phyloP scores from a whole-genome alignment of 2,329 filamentous ascomycete species.

The Thermothelomyces thermophilus region DNA sequence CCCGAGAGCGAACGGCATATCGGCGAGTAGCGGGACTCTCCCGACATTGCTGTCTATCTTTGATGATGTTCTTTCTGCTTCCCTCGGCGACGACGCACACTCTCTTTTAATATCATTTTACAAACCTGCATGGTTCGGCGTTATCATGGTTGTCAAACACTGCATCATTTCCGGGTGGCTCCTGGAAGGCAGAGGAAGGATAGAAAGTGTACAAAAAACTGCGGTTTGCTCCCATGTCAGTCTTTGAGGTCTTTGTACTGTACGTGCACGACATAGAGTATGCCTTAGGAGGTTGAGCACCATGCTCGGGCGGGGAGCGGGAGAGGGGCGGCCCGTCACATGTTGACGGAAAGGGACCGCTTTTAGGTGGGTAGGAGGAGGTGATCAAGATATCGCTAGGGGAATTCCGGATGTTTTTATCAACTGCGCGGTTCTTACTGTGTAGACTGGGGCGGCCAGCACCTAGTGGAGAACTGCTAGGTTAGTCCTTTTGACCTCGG shows the following conservation, averaged over 20 bases:
- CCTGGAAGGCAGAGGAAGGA: conserved; percentile 6
- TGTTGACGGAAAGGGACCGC: neutral
- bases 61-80: conserved; percentile 7
- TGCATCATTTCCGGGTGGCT: conserved; percentile 1
- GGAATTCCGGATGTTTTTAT: too few species aligned
- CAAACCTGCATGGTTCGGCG: conserved; percentile 18
- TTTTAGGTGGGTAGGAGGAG: too few species aligned
- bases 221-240: neutral
- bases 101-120: conserved; percentile 12
- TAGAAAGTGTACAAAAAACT: conserved; percentile 17
- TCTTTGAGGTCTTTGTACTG: neutral
- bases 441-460: too few species aligned
- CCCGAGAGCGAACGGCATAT: conserved; percentile 66
- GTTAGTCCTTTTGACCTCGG: too few species aligned
- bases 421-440: too few species aligned
- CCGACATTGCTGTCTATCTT: conserved; percentile 14
- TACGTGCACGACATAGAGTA: conserved; percentile 3
- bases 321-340: neutral
- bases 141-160: conserved; percentile 9
- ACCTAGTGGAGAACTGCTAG: too few species aligned
- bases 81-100: conserved; percentile 9
- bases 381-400: too few species aligned
- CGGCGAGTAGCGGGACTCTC: conserved; percentile 37
- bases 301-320: neutral
- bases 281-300: neutral